Evolutionary conservation across 352 stramenopile species (phyloP).

Genomic region (Pythium periplocum): DNA sequence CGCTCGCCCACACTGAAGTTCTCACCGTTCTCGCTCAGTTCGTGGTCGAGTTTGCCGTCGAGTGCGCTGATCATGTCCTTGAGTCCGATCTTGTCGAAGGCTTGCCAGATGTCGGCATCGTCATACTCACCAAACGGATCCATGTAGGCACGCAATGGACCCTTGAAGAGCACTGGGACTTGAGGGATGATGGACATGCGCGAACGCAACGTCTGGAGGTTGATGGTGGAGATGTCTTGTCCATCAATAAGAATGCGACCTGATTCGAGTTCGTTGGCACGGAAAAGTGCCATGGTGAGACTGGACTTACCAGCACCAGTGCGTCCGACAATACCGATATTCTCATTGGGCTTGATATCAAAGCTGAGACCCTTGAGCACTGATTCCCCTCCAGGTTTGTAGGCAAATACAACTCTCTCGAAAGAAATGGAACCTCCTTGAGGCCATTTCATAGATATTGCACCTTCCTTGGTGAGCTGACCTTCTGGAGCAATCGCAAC

Average conservation of each 20-base stretch:
- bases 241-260: constrained; percentile 34
- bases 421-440: constrained; percentile 59
- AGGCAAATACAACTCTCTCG: constrained; percentile 72
- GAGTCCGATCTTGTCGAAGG: no score
- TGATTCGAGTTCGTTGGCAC: constrained; percentile 69
- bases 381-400: constrained; percentile 42
- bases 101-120: no score
- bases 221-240: constrained; percentile 27
- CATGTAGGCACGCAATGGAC: no score
- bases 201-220: constrained; percentile 17
- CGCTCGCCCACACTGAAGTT: no score
- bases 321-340: constrained; percentile 13
- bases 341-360: constrained; percentile 40
- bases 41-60: constrained; percentile 10
- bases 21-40: no score
- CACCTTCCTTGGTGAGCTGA: not conserved
- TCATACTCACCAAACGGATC: no score
- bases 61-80: constrained; percentile 10
- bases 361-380: constrained; percentile 48
- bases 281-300: constrained; percentile 78
- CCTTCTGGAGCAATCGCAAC: constrained; percentile 24
- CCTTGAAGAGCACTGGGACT: constrained; percentile 87
- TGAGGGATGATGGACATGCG: constrained; percentile 51
- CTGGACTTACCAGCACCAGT: constrained; percentile 83
- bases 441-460: constrained; percentile 41